These are phyloP conservation scores for Tulasnella sp. DNA, from an alignment of 768 basidiomycete genomes.

Conservation along the genomic window DNA sequence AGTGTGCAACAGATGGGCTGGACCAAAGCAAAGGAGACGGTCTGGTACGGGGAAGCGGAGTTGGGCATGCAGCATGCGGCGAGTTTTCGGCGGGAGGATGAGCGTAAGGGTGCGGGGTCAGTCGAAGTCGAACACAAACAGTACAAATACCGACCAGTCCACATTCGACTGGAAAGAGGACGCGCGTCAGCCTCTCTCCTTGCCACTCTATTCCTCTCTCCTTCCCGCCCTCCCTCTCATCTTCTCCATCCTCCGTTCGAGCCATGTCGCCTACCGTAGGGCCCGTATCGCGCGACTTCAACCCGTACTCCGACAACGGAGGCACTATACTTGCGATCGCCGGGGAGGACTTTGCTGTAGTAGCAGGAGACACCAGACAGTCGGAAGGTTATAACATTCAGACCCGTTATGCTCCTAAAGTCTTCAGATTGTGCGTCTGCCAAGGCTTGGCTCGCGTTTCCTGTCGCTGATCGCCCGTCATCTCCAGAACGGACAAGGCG, in stretches of 20 bases:
- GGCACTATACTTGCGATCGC: constrained; percentile 96
- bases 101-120: constrained; percentile 9
- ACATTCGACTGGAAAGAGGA: constrained; percentile 24
- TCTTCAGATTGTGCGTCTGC: constrained; percentile 77
- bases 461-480: constrained; percentile 15
- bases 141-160: constrained; percentile 19
- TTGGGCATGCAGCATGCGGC: background rate
- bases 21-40: background rate
- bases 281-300: constrained; percentile 48
- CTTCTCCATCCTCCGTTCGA: background rate
- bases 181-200: constrained; percentile 26
- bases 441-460: background rate
- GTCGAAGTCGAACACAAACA: constrained; percentile 18
- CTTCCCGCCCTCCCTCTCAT: constrained; percentile 16
- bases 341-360: constrained; percentile 87
- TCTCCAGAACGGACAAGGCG: constrained; percentile 77
- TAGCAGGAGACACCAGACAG: constrained; percentile 95
- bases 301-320: constrained; percentile 90
- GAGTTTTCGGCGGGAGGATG: constrained; percentile 7
- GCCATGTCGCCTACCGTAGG: constrained; percentile 22
- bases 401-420: constrained; percentile 94
- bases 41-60: background rate
- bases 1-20: constrained; percentile 1
- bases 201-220: constrained; percentile 11
- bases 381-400: constrained; percentile 97